Base-by-base conservation (phyloP, 768 basidiomycete species). In the Naganishia vishniacii region DNA sequence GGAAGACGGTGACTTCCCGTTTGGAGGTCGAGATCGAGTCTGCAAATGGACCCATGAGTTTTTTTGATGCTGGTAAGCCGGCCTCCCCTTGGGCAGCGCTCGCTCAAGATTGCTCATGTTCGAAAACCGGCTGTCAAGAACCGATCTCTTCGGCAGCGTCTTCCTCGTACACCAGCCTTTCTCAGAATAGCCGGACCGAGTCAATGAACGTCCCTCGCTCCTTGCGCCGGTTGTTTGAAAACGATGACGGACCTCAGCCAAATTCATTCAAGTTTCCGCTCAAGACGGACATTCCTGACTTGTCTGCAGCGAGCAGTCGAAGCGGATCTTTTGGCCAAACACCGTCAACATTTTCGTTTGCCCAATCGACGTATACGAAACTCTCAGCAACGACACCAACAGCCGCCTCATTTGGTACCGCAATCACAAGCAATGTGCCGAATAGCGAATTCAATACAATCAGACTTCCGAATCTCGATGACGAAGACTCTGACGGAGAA, bases 161-260 rank as follows among this genome's bases (percentile, higher is more conserved):
- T 2, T 61, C 60, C 1, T 28, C 51, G 4, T 32, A 59, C 3
- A 60, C 59, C 16, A 32, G 60, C 2, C n/a, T 32, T 5, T n/a
- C 62, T 2, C 16, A 61, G 13, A 37, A 56, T 34, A 56, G 46
- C 56, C 23, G 26, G 6, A 58, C 42, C 32, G 51, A 65, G 32
- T 37, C 66, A 65, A 8, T 70, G 66, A 63, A 59, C n/a, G 80
- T 91, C 12, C 91, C 91, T 1, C 84, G 85, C 1, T 91, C 88
- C 0, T 80, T 93, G 2, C 86, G 90, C 0, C 80, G 81, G 40
- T 80, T 95, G 11, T 95, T 95, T 74, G 87, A 88, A 62, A 75
- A 77, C 65, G 71, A 73, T 16, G 63, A 58, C 25, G 63, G 45
- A 9, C 59, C 59, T 18, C 42, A 60, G 25, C 45, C 59, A 15